Conservation (phyloP, 2,329 filamentous ascomycete genomes). For the Aspergillus spinulosporus region DNA sequence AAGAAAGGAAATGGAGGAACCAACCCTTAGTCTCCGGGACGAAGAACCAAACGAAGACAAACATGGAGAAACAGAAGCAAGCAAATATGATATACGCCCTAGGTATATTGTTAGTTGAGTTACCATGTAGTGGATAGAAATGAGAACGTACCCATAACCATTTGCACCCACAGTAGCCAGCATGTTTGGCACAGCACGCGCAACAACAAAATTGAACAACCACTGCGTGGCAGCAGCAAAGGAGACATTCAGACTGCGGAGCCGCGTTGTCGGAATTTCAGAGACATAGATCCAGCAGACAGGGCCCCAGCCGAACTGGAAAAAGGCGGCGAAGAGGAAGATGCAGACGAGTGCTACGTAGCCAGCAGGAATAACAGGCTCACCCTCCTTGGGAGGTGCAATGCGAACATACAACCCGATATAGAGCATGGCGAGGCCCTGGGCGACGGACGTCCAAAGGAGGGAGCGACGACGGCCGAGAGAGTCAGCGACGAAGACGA, state of each 20-base stretch:
- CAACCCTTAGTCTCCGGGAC: slow-evolving; percentile 72
- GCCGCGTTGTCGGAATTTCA: slow-evolving; percentile 67
- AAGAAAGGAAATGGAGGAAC: slow-evolving; percentile 10
- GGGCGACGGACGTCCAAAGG: slow-evolving; percentile 38
- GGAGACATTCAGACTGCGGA: slow-evolving; percentile 67
- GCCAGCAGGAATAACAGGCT: slow-evolving; percentile 62
- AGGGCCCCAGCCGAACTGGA: slow-evolving; percentile 70
- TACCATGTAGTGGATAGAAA: slow-evolving; percentile 20
- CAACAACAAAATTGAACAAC: slow-evolving; percentile 74
- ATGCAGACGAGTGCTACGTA: slow-evolving; percentile 71
- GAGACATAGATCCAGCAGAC: slow-evolving; percentile 72
- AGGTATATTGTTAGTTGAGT: neutral
- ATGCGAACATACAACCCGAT: slow-evolving; percentile 57
- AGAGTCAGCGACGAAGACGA: slow-evolving; percentile 41
- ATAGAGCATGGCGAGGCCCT: slow-evolving; percentile 42
- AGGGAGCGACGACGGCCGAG: slow-evolving; percentile 39
- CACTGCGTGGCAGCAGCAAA: slow-evolving; percentile 69
- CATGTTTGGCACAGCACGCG: slow-evolving; percentile 68
- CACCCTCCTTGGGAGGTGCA: slow-evolving; percentile 50
- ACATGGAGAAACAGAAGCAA: slow-evolving; percentile 65
- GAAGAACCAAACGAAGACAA: slow-evolving; percentile 65
- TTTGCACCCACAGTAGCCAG: slow-evolving; percentile 55
- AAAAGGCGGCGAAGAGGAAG: slow-evolving; percentile 70
- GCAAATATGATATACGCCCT: slow-evolving; percentile 71
- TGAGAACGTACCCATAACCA: slow-evolving; percentile 49